Base-by-base conservation (phyloP, 1,284 basidiomycete species). In the Termitomyces sp. region DNA sequence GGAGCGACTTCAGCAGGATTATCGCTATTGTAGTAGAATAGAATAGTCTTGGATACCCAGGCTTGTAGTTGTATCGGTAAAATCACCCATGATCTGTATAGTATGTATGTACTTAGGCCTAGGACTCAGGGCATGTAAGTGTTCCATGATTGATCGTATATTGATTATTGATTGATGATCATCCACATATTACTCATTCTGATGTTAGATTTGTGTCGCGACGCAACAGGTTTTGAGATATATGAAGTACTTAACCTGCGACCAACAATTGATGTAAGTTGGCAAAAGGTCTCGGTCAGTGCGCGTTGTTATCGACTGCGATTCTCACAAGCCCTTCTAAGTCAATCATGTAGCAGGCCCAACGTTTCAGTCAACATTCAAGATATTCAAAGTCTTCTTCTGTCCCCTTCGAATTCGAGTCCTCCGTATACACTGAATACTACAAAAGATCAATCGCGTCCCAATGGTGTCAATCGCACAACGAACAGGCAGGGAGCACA, bases 401-500 rank as follows among this genome's bases (percentile, higher is more conserved):
- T n/a, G n/a, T n/a, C n/a, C n/a, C n/a, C n/a, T n/a, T n/a, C n/a
- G n/a, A n/a, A n/a, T 46, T 46, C 42, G 5, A 24, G 21, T 49
- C 33, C 48, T 24, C 9, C 6, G 6, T 37, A 16, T n/a, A 37
- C 16, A 14, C 45, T 16, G n/a, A 28, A 42, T 11, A 16, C 19
- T 11, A 16, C 16, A 37, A 50, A 14, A 47, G 14, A 14, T 46
- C 6, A 43, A 19, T 37, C 39, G 42, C 31, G 33, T 30, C 14
- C 34, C 24, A 43, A 56, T 52, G 46, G 49, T 33, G 14, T 21
- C 34, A 18, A 19, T 37, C 34, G 35, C 18, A 43, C 14, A 37
- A 37, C 26, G 51, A 28, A 47, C 54, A 49, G 55, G 41, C 37
- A 61, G 64, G 42, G 62, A 66, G 42, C 65, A 64, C 11, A 60